Conservation (phyloP, 805 yeast species). For the Brettanomyces custersianus region DNA sequence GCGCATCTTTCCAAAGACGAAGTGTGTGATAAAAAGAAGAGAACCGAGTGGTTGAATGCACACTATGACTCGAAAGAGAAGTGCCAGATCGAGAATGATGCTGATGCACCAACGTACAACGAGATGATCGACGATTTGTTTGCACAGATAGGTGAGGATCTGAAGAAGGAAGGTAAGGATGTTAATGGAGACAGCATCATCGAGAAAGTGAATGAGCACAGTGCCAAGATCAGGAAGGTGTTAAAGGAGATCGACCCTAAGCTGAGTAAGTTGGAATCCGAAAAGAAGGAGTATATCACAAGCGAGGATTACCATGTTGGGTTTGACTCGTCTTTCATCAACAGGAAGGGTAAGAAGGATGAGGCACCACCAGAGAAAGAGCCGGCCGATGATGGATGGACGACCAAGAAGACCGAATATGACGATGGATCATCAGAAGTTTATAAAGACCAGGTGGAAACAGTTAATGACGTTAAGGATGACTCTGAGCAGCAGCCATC, state of each 20-base stretch:
- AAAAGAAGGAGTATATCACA: conserved; percentile 67
- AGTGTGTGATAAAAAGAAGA: conserved; percentile 21
- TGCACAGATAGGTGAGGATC: conserved; percentile 62
- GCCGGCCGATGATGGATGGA: neutral
- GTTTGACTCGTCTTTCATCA: conserved; percentile 76
- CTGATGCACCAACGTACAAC: conserved; percentile 56
- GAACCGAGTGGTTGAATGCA: conserved; percentile 35
- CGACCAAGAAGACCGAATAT: neutral
- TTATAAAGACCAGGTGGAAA: neutral
- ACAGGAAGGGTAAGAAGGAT: conserved; percentile 30
- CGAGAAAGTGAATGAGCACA: conserved; percentile 47
- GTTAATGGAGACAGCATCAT: conserved; percentile 31
- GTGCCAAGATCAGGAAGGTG: conserved; percentile 60
- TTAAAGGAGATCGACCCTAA: conserved; percentile 56
- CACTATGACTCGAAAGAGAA: conserved; percentile 53
- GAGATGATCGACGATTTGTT: conserved; percentile 91
- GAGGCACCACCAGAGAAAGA: neutral
- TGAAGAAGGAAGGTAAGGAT: conserved; percentile 38
- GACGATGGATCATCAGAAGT: neutral
- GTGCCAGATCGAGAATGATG: conserved; percentile 30
- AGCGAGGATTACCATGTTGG: conserved; percentile 91
- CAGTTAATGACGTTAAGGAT: conserved; percentile 2
- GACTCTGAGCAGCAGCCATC: conserved; percentile 16
- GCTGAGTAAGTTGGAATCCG: conserved; percentile 56
- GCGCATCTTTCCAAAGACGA: conserved; percentile 31